These are phyloP conservation scores for Sporisorium sorghi DNA, from an alignment of 1,284 basidiomycete species.

Conservation along the genomic window DNA sequence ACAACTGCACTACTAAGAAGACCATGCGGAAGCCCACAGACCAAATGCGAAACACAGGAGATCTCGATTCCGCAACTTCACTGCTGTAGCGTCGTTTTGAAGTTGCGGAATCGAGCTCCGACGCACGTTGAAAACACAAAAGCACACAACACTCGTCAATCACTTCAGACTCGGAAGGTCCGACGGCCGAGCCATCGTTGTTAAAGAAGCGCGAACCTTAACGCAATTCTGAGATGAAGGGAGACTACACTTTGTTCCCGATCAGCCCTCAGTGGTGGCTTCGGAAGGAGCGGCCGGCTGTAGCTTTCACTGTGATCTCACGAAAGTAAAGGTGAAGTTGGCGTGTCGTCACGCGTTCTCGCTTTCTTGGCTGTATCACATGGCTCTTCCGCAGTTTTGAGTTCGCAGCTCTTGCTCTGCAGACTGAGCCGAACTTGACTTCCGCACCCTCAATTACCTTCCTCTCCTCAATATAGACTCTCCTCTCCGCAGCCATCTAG, in stretches of 20 bases:
- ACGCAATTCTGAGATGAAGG: too few species aligned
- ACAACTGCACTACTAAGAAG: too few species aligned
- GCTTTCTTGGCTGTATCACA: neutral
- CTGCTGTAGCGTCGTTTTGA: neutral
- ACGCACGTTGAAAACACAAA: too few species aligned
- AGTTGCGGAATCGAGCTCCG: neutral
- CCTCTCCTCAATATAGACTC: neutral
- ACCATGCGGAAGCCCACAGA: neutral
- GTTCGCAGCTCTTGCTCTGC: neutral
- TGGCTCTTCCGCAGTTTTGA: neutral
- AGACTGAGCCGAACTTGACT: neutral
- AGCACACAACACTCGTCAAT: neutral
- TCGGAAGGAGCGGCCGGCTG: neutral
- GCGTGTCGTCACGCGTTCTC: conserved; percentile 9
- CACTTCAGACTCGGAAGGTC: neutral
- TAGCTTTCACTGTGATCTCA: neutral
- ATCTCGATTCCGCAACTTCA: neutral
- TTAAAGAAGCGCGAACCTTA: neutral
- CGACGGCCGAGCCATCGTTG: neutral
- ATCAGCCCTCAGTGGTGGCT: neutral
- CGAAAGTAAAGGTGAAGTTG: neutral
- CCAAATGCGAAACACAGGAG: neutral
- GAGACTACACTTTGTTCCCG: neutral
- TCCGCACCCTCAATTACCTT: neutral
- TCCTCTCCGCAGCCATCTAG: neutral